phyloP scores from a whole-genome alignment of 352 stramenopile genomes.

The Phytophthora kernoviae region DNA sequence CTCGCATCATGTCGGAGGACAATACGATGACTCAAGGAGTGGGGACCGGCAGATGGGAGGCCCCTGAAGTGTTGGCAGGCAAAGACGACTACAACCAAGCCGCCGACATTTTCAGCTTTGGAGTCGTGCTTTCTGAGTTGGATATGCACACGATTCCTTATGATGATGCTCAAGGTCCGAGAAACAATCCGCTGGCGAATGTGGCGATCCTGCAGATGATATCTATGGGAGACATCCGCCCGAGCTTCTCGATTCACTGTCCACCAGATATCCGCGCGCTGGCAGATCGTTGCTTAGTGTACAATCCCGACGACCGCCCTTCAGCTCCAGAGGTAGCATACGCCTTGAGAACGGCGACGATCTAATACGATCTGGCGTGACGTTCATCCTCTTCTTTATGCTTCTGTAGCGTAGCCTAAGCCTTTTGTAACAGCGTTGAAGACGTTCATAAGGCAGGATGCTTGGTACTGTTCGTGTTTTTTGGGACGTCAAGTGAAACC shows the following conservation, averaged over 20 bases:
- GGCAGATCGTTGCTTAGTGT: constrained; percentile 37
- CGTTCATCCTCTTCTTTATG: no score
- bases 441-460: no score
- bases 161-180: constrained; percentile 23
- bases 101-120: constrained; percentile 45
- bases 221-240: constrained; percentile 27
- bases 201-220: constrained; percentile 54
- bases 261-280: constrained; percentile 31
- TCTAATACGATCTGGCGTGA: no score
- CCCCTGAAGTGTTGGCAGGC: constrained; percentile 24
- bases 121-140: constrained; percentile 40
- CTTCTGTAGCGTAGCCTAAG: no score
- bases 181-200: constrained; percentile 34
- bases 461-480: no score
- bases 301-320: constrained; percentile 37
- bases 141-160: constrained; percentile 44
- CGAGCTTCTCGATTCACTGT: constrained; percentile 7
- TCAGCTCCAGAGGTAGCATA: constrained; percentile 48
- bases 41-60: constrained; percentile 33
- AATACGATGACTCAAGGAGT: constrained; percentile 37
- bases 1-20: constrained; percentile 19
- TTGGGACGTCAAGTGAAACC: no score
- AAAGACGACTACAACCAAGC: constrained; percentile 21
- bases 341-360: constrained; percentile 28
- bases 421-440: no score